Base-by-base conservation (phyloP, 1,139 yeast genomes). In the Geotrichum candidum region DNA sequence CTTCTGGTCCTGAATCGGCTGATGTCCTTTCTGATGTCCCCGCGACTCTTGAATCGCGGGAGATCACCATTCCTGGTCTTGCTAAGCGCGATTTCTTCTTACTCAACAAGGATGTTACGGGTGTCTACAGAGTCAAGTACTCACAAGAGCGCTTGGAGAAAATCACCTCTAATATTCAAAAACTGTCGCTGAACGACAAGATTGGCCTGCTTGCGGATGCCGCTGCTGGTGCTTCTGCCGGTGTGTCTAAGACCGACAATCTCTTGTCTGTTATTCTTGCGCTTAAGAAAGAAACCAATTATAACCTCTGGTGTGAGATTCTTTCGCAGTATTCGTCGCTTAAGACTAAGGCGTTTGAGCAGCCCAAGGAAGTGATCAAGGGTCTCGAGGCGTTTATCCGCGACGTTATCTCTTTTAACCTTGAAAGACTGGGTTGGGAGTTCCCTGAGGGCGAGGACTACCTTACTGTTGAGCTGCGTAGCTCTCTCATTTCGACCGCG, bases 101-200 rank as follows among this genome's bases (percentile, higher is more conserved):
- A 72, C 73, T 88, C 65, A 88, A 88, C 76, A 82, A 81, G 64
- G 81, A 85, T 68, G 81, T 86, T 13, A 75, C 77, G 48, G 92
- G 90, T 1, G 84, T 85, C 59, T 87, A 84, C 72, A 80, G 94
- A 63, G 90, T 86, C 59, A 81, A 82, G 67, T 88, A 88, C 72
- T 81, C 85, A 31, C 76, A 80, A 2, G 73, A 73, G 10, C 74
- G 87, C 23, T 76, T 85, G 67, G 64, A 59, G 56, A 69, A 68
- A 59, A 65, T 70, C 51, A 73, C 72, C 27, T 75, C 80, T 2
- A 73, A 78, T 60, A 76, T 82, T 61, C 76, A 74, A 52, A 71
- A 77, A 60, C 76, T 87, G 54, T 77, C 86, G 2, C 73, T 82
- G 7, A 81, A 81, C 60, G 92, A 88, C 70, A 83, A 83, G 69